These are phyloP conservation scores for Scheffersomyces titani DNA, from an alignment of 1,139 yeast genomes.

Conservation along the genomic window DNA sequence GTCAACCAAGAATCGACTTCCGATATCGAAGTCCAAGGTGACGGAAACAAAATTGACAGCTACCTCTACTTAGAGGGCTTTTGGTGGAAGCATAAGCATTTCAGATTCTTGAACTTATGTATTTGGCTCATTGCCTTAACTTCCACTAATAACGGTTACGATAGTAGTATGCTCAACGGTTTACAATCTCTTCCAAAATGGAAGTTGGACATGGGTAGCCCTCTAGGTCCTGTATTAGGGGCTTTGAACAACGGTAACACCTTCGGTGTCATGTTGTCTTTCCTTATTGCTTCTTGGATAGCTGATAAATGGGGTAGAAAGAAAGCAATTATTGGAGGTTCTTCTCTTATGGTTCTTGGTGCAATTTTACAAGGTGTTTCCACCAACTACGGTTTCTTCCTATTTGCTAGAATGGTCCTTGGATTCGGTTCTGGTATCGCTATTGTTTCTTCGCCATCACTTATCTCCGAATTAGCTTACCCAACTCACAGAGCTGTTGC, in stretches of 20 bases:
- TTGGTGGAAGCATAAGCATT: slow-evolving; percentile 13
- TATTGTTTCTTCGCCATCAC: slow-evolving; percentile 40
- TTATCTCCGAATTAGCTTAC: slow-evolving; percentile 44
- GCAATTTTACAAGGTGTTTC: slow-evolving; percentile 43
- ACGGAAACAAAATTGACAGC: not conserved
- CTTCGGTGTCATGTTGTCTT: slow-evolving; percentile 22
- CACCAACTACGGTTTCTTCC: slow-evolving; percentile 33
- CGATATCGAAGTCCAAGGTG: not conserved
- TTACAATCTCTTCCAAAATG: slow-evolving; percentile 19
- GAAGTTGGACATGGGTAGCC: slow-evolving; percentile 19
- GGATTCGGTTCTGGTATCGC: slow-evolving; percentile 44
- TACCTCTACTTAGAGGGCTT: not conserved
- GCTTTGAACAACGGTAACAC: slow-evolving; percentile 21
- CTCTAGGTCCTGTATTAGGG: slow-evolving; percentile 19
- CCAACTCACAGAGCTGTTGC: slow-evolving; percentile 49
- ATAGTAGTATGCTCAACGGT: slow-evolving; percentile 24
- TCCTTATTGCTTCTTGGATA: slow-evolving; percentile 30
- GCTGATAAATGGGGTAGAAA: slow-evolving; percentile 52
- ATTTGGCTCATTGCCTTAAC: slow-evolving; percentile 19
- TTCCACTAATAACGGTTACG: slow-evolving; percentile 23
- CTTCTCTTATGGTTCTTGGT: slow-evolving; percentile 12
- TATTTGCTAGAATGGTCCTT: slow-evolving; percentile 38
- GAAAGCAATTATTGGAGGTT: slow-evolving; percentile 12
- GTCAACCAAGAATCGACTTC: not conserved
- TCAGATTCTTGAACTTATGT: slow-evolving; percentile 11